Evolutionary conservation across 139 green algal genomes (phyloP).

Genomic region (Chlorella sp.): DNA sequence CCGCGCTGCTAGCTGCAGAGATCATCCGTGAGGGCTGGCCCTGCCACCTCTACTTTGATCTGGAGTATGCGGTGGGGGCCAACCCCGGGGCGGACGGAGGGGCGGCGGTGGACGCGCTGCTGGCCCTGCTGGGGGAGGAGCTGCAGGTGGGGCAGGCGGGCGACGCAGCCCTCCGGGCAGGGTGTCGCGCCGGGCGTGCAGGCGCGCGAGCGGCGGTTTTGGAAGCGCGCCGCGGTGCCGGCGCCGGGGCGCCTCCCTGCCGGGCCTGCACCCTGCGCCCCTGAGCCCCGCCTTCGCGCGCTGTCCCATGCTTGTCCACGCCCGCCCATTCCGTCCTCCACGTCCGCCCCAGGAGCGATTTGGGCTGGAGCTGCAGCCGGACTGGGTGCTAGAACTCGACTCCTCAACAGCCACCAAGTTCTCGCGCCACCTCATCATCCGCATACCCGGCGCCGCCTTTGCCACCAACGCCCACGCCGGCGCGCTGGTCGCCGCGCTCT

Average conservation of each 20-base stretch:
- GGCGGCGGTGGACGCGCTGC: slow-evolving; percentile 55
- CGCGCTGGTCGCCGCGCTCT: slow-evolving; percentile 44
- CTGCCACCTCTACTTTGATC: slow-evolving; percentile 90
- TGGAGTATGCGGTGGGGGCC: slow-evolving; percentile 66
- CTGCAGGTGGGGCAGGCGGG: no score
- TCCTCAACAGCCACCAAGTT: slow-evolving; percentile 74
- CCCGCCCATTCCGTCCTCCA: no score
- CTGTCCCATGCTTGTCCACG: no score
- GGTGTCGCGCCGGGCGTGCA: no score
- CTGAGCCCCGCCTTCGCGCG: no score
- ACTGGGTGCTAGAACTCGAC: slow-evolving; percentile 74
- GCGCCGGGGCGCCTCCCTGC: no score
- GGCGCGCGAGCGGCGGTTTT: no score
- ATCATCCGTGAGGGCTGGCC: slow-evolving; percentile 63
- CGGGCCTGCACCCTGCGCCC: no score
- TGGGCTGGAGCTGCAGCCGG: slow-evolving; percentile 10
- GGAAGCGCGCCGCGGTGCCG: no score
- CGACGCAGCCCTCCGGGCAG: no score
- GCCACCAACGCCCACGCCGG: slow-evolving; percentile 54
- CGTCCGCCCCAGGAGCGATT: no score
- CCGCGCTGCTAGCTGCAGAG: no score
- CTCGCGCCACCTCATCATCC: slow-evolving; percentile 75
- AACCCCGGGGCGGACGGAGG: slow-evolving; percentile 69
- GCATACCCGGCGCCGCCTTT: slow-evolving; percentile 62
- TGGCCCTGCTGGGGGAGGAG: slow-evolving; percentile 33